phyloP scores from a whole-genome alignment of 805 yeast genomes.

The Starmera quercuum region DNA sequence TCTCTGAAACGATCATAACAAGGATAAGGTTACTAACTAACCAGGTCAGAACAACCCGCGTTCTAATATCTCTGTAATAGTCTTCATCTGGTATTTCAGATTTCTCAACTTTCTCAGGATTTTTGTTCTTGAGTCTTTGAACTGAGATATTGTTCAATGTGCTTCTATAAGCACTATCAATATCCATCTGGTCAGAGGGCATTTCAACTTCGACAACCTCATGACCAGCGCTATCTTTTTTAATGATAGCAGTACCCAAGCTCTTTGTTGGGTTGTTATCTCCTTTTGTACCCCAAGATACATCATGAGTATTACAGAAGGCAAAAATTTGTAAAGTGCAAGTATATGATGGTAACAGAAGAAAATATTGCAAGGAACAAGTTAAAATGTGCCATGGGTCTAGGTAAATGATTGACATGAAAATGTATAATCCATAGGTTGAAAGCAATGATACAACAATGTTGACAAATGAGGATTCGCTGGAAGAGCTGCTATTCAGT shows the following conservation, averaged over 20 bases:
- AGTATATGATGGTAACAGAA: conserved; percentile 85
- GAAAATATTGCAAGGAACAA: conserved; percentile 79
- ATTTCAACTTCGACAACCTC: conserved; percentile 75
- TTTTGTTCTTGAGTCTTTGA: conserved; percentile 52
- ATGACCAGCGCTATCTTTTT: conserved; percentile 63
- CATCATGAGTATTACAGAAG: conserved; percentile 96
- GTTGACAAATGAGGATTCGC: conserved; percentile 53
- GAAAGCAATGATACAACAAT: conserved; percentile 80
- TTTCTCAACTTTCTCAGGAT: conserved; percentile 33
- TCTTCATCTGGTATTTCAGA: conserved; percentile 50
- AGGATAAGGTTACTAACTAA: conserved; percentile 73
- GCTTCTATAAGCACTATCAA: conserved; percentile 75
- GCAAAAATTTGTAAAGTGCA: conserved; percentile 94
- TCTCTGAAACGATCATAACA: conserved; percentile 82
- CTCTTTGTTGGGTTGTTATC: conserved; percentile 66
- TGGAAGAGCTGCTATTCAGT: conserved; percentile 24
- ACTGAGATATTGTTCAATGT: conserved; percentile 67
- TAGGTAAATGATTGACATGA: conserved; percentile 77
- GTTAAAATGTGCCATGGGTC: conserved; percentile 97
- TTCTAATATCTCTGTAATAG: conserved; percentile 90
- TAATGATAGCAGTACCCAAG: conserved; percentile 71
- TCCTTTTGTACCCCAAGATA: conserved; percentile 99
- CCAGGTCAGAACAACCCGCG: conserved; percentile 95
- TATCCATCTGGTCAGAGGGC: conserved; percentile 61
- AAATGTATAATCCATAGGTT: conserved; percentile 81